These are phyloP conservation scores for Canavalia gladiata DNA, from an alignment of 306 rosid genomes.

Conservation along the genomic window DNA sequence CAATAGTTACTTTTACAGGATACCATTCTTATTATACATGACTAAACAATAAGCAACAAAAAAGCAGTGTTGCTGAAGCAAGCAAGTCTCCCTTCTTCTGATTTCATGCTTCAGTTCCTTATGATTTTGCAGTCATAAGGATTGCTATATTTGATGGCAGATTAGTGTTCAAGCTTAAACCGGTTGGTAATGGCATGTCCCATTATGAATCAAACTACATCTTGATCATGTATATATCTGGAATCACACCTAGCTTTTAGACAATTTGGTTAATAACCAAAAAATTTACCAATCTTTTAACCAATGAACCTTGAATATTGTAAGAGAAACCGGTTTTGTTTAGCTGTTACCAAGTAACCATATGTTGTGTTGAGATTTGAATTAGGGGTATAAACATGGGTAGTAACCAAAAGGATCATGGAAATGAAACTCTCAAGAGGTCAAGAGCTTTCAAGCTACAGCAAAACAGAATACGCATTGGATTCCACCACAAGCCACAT, in stretches of 20 bases:
- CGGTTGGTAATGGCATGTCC: slow-evolving; percentile 1
- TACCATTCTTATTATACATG: too few species aligned
- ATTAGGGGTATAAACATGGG: background rate
- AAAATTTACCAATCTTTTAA: background rate
- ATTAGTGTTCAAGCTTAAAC: background rate
- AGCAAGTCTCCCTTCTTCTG: background rate
- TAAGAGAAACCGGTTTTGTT: background rate
- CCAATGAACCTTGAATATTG: slow-evolving; percentile 6
- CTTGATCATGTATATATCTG: background rate
- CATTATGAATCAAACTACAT: background rate
- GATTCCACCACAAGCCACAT: background rate
- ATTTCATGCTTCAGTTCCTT: background rate
- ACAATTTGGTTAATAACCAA: background rate
- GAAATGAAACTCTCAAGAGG: background rate
- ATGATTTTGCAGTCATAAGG: background rate
- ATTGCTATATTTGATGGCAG: background rate
- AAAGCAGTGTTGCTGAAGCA: too few species aligned
- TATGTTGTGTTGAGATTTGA: background rate
- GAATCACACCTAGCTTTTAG: background rate
- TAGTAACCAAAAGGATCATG: background rate
- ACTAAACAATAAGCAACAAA: too few species aligned
- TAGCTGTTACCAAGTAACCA: background rate
- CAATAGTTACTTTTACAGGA: too few species aligned
- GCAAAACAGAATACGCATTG: background rate
- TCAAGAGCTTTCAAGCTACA: background rate